phyloP scores from a whole-genome alignment of 164 flowering plant species.

The Magnolia officinalis region DNA sequence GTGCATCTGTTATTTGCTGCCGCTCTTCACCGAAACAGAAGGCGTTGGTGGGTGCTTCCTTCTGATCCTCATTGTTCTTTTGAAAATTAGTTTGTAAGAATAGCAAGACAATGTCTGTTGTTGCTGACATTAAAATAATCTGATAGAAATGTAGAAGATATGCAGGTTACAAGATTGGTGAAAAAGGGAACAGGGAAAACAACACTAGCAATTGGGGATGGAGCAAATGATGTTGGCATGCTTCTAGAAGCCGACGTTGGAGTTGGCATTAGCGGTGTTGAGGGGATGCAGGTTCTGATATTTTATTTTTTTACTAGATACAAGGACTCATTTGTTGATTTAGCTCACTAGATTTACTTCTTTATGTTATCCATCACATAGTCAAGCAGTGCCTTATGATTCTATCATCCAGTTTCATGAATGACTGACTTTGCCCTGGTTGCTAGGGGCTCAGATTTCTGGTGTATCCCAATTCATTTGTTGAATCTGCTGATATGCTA shows the following conservation, averaged over 20 bases:
- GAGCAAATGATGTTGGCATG: slow-evolving; percentile 97
- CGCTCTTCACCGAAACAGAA: slow-evolving; percentile 93
- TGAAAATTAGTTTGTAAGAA: neutral
- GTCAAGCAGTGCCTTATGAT: neutral
- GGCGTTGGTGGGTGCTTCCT: slow-evolving; percentile 59
- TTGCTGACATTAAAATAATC: slow-evolving; percentile 20
- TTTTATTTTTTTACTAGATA: neutral
- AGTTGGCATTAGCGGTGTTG: slow-evolving; percentile 86
- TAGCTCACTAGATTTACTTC: neutral
- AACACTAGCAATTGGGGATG: slow-evolving; percentile 83
- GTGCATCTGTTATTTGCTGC: slow-evolving; percentile 87
- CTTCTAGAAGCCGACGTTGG: slow-evolving; percentile 94
- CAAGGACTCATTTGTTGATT: neutral
- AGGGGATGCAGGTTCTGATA: slow-evolving; percentile 84
- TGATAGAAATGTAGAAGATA: slow-evolving; percentile 35
- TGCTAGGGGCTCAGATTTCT: neutral
- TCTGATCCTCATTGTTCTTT: neutral
- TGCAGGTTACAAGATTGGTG: slow-evolving; percentile 85
- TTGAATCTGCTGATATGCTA: neutral
- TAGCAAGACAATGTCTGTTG: neutral
- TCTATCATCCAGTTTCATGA: neutral
- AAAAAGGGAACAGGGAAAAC: slow-evolving; percentile 62
- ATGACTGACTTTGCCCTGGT: neutral
- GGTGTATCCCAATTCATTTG: neutral
- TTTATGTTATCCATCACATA: neutral